Percentiles rank a stretch among this genome's conserved stretches.
These are phyloP conservation scores for Yarrowia porcina DNA, from an alignment of 805 yeast genomes.

Conservation along the genomic window DNA sequence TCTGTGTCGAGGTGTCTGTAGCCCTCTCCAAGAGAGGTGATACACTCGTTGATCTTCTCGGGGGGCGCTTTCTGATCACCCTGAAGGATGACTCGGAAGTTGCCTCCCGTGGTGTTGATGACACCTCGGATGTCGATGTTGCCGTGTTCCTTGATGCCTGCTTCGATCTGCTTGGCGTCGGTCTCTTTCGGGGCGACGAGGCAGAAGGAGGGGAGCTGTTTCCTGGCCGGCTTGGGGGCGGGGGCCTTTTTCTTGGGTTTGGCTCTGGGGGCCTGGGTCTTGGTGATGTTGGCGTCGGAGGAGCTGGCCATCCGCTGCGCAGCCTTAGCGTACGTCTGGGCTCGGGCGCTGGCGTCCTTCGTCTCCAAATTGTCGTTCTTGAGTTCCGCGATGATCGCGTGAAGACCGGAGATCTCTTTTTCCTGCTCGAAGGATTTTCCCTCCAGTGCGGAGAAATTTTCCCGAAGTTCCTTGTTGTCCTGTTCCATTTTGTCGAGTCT, in stretches of 20 bases:
- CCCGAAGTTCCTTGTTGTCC: too few species aligned
- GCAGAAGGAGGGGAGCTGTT: neutral
- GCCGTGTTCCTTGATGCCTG: neutral
- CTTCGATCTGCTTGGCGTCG: neutral
- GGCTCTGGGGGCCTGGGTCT: too few species aligned
- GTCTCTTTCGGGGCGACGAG: neutral
- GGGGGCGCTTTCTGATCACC: neutral
- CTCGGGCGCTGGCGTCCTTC: too few species aligned
- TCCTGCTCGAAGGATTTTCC: too few species aligned
- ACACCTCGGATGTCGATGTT: neutral
- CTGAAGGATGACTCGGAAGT: neutral
- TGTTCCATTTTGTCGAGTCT: too few species aligned
- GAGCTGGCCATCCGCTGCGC: too few species aligned
- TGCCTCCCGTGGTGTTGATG: neutral
- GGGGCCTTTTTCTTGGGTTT: neutral
- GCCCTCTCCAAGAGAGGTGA: neutral
- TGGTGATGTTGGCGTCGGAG: too few species aligned
- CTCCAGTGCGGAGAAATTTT: too few species aligned
- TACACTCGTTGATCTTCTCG: neutral
- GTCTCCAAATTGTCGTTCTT: too few species aligned
- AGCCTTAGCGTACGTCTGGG: too few species aligned
- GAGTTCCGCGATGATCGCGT: too few species aligned
- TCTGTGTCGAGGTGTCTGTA: neutral
- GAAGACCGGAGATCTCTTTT: too few species aligned
- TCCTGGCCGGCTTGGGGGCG: neutral